Base-by-base conservation (phyloP, 768 basidiomycete genomes). In the Cystobasidiopsis lactophilus region DNA sequence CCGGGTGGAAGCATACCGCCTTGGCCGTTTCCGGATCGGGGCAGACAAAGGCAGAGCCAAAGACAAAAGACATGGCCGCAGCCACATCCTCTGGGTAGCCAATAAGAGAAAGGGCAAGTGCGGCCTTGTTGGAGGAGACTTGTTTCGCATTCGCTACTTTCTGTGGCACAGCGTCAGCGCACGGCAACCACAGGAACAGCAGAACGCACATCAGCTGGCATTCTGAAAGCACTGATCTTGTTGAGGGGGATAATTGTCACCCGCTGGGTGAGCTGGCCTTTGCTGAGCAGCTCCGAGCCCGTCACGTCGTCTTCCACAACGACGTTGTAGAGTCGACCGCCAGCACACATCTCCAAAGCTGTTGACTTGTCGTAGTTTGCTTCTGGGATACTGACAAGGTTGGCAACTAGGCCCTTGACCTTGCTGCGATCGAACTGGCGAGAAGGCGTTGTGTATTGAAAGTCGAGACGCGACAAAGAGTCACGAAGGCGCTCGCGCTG, bases 201-300 rank as follows among this genome's bases (percentile, higher is more conserved):
- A 19, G 52, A 10, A 64, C 65, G 59, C 66, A 69, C 73, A 73
- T 82, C 69, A 3, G 70, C 66, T 3, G 71, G 62, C 50, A 77
- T 69, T 38, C 65, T 74, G 59, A 72, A 75, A 1, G 77, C 72
- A 50, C 75, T 76, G 62, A 98, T 89, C 69, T 86, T 91, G 66
- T 80, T 91, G 45, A 98, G 69, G 0, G 91, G 91, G 58, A 96
- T 86, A 66, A 93, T 77, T 0, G 86, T 93, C 19, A 91, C 82
- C 19, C 88, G 77, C 66, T 81, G 85, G 69, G 76, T 79, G 59
- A 96, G 75, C 46, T 71, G 69, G 9, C 79, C 78, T 44, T 80
- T 77, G 63, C 81, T 75, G 44, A 96, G 69, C 24, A 96, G 73
- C 27, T 82, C 77, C 60, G 81, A 82, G 26, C 86, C 89, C 41